Evolutionary conservation across 1,284 basidiomycete species (phyloP), one percentile per base, ranked within the genome.

Genomic region (Naganishia sp.): DNA sequence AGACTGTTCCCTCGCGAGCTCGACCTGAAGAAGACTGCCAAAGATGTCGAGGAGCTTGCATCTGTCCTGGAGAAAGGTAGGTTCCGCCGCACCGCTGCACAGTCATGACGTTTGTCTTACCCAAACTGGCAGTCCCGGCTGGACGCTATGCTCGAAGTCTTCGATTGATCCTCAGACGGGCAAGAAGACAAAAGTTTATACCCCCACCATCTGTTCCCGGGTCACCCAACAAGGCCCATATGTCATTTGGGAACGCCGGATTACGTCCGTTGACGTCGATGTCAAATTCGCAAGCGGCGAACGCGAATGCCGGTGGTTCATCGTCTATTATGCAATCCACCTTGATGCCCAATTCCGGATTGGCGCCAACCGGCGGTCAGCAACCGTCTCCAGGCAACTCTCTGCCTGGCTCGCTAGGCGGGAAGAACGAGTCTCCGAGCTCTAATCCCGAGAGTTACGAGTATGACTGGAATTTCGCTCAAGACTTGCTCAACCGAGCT

Each of bases 1-100:
- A 86, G 92, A 15, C 82, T 95, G 36, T 94, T 95, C 82, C 93
- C 93, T 1, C 85, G 88, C 59, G 90, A 94, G 71, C 89, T 90
- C 69, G 85, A 94, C 74, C 83, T 89, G 50, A 82, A 84, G 50
- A 86, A 89, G 66, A 89, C 92, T 55, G 86, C 88, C 65, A 82
- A 81, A 42, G 86, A 90, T 72, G 89, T 94, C 4, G 90, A 94
- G 76, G 85, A 86, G 63, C 82, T 95, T 6, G 87, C 89, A 0
- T 81, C 80, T 50, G 81, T 93, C 10, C 85, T 94, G 79, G 84
- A 88, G 1, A 86, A 89, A 78, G 87, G 92, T 92, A 75, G 21
- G 25, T 64, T 16, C 16, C 55, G 61, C 67, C 42, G 52, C 28
- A 28, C 69, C 18, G n/a, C 11, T 3, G 67, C 16, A 69, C 56